Conservation (phyloP, 345 rosid species). For the Chamaenerion angustifolium region DNA sequence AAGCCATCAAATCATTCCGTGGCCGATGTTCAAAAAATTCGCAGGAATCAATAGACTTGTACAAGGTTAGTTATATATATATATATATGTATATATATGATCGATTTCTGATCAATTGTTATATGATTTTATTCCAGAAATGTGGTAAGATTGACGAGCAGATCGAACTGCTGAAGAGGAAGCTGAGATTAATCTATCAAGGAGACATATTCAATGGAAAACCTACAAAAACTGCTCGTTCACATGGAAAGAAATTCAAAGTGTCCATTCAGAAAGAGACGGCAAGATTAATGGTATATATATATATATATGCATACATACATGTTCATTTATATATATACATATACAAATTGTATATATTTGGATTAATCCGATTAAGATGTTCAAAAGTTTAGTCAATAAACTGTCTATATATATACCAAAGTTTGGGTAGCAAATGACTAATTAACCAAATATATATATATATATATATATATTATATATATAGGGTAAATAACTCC, state of each 20-base stretch:
- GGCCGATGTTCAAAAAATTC: constrained; percentile 65
- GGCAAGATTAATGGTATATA: constrained; percentile 59
- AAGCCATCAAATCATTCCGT: constrained; percentile 79
- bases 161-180: constrained; percentile 61
- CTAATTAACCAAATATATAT: too few relatives aligned
- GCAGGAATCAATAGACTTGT: constrained; percentile 81
- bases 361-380: too few relatives aligned
- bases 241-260: constrained; percentile 88
- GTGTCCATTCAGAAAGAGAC: constrained; percentile 83
- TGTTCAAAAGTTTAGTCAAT: too few relatives aligned
- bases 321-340: too few relatives aligned
- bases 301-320: too few relatives aligned
- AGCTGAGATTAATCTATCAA: constrained; percentile 66
- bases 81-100: background rate
- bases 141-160: constrained; percentile 80
- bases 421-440: too few relatives aligned
- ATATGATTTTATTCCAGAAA: constrained; percentile 32
- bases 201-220: constrained; percentile 81
- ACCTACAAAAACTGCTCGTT: constrained; percentile 86
- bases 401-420: too few relatives aligned
- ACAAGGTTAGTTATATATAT: constrained; percentile 35
- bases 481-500: too few relatives aligned
- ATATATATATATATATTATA: too few relatives aligned
- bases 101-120: too few relatives aligned
- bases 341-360: too few relatives aligned